phyloP scores from a whole-genome alignment of 768 basidiomycete species.

The Tubosaeta sp. region DNA sequence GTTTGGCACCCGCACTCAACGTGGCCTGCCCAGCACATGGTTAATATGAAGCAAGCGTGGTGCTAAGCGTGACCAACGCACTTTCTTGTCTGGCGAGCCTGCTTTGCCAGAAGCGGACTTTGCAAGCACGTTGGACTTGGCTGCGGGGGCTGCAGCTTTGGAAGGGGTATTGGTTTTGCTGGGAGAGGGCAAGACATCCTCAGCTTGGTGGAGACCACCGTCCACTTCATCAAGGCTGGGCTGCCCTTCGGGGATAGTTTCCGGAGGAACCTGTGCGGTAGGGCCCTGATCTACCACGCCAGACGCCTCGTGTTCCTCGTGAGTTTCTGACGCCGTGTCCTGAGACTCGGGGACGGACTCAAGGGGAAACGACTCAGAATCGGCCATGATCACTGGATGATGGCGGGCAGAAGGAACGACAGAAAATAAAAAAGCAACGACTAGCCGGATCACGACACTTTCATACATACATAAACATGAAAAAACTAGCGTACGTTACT shows the following conservation, averaged over 20 bases:
- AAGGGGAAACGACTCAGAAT: constrained; percentile 26
- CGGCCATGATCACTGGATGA: constrained; percentile 34
- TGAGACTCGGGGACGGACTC: constrained; percentile 21
- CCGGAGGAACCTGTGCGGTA: constrained; percentile 16
- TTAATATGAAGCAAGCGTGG: constrained; percentile 22
- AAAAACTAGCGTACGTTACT: constrained; percentile 15
- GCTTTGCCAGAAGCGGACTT: constrained; percentile 44
- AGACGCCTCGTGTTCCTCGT: constrained; percentile 38
- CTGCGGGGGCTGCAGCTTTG: constrained; percentile 20
- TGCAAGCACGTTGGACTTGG: constrained; percentile 35
- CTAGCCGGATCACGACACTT: constrained; percentile 9
- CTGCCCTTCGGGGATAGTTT: constrained; percentile 10
- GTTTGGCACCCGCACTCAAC: constrained; percentile 55
- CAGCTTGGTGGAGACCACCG: constrained; percentile 19
- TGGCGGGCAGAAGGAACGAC: constrained; percentile 7
- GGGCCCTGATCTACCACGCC: constrained; percentile 30
- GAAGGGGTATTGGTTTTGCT: constrained; percentile 26
- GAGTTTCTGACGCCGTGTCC: constrained; percentile 21
- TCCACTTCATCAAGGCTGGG: constrained; percentile 14
- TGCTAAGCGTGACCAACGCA: constrained; percentile 29
- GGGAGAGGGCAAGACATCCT: constrained; percentile 18
- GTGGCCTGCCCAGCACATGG: constrained; percentile 48
- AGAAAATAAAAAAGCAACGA: constrained; percentile 13
- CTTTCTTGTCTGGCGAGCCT: constrained; percentile 66
- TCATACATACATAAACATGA: constrained; percentile 21